These are phyloP conservation scores for Boletus tylopilopsis DNA, from an alignment of 768 basidiomycete species.

Conservation along the genomic window DNA sequence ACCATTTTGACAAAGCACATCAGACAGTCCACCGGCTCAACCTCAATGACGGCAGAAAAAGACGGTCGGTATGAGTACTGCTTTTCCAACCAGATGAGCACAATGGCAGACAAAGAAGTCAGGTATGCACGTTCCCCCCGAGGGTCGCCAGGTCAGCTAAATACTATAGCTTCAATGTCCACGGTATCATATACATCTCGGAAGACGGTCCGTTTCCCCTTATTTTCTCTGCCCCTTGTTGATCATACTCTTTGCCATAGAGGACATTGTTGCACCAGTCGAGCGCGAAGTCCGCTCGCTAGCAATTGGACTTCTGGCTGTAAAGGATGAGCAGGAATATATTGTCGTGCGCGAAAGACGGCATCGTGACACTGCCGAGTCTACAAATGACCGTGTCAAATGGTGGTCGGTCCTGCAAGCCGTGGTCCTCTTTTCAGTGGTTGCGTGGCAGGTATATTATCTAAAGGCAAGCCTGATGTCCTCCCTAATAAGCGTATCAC, in stretches of 20 bases:
- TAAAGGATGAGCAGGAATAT: conserved; percentile 99
- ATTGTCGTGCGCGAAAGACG: conserved; percentile 90
- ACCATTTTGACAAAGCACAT: conserved; percentile 71
- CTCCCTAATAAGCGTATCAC: background rate
- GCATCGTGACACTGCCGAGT: conserved; percentile 93
- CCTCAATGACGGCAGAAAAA: conserved; percentile 79
- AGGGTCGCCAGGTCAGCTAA: background rate
- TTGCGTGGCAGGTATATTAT: conserved; percentile 98
- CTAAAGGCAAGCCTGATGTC: conserved; percentile 58
- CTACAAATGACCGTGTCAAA: conserved; percentile 91
- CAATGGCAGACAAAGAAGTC: conserved; percentile 92
- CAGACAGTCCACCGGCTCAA: conserved; percentile 84
- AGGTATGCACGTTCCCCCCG: conserved; percentile 46
- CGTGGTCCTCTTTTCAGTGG: conserved; percentile 80
- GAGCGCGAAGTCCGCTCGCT: conserved; percentile 91
- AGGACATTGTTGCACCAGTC: conserved; percentile 88
- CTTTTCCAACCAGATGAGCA: conserved; percentile 99
- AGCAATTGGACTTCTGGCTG: conserved; percentile 74
- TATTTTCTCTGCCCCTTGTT: background rate
- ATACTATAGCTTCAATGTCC: conserved; percentile 84
- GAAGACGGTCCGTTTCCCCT: conserved; percentile 65
- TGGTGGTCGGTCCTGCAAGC: conserved; percentile 98
- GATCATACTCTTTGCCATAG: conserved; percentile 7
- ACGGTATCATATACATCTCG: conserved; percentile 90
- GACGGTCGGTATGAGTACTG: conserved; percentile 94